These are phyloP conservation scores for Aspergillus melleus DNA, from an alignment of 2,329 filamentous ascomycete species.

Conservation along the genomic window DNA sequence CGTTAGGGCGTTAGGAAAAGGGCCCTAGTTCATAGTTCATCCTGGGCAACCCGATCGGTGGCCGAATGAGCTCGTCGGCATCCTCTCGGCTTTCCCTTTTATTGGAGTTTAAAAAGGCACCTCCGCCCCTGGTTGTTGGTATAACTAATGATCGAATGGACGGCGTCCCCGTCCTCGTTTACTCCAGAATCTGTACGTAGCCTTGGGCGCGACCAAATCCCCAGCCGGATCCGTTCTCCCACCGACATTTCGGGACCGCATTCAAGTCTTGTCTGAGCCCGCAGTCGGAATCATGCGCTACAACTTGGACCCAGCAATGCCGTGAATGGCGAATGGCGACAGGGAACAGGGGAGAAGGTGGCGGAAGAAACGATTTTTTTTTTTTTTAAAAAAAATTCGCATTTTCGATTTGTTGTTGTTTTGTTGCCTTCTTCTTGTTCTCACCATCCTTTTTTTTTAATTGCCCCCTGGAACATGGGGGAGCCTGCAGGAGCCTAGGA, in stretches of 20 bases:
- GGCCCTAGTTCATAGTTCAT: neutral
- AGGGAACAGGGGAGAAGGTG: constrained; percentile 2
- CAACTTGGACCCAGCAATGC: neutral
- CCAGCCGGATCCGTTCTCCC: constrained; percentile 10
- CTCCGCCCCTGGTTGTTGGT: neutral
- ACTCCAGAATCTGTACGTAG: neutral
- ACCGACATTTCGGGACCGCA: constrained; percentile 17
- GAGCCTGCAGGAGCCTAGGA: neutral
- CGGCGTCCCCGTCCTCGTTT: neutral
- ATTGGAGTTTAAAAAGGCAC: neutral
- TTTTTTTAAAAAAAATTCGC: neutral
- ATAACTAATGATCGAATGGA: neutral
- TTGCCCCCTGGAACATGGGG: neutral
- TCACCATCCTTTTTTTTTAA: too few species aligned
- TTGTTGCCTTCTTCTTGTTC: neutral
- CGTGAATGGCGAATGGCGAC: constrained; percentile 5
- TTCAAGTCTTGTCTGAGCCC: constrained; percentile 13
- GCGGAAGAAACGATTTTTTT: constrained; percentile 1
- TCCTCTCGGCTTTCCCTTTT: neutral
- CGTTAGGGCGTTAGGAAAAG: neutral
- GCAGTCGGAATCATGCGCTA: constrained; percentile 10
- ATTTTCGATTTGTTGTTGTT: neutral
- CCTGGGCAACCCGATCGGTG: constrained; percentile 1
- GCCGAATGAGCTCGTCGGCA: neutral
- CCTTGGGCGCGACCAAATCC: constrained; percentile 3